These are phyloP conservation scores for Eucalyptus victrix DNA, from an alignment of 345 rosid species.

Conservation along the genomic window DNA sequence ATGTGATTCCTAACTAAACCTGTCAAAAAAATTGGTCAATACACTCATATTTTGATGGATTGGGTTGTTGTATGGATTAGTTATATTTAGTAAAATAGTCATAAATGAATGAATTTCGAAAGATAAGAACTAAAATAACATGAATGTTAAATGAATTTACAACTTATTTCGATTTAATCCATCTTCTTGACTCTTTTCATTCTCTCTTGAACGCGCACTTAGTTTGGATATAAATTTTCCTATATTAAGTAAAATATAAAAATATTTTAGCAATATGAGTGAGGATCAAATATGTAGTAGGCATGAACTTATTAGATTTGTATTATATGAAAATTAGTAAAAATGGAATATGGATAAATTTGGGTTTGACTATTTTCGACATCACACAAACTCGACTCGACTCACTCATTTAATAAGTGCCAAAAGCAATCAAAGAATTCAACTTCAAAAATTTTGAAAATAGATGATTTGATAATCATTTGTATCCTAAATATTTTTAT, in stretches of 20 bases:
- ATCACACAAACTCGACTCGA: rapidly evolving
- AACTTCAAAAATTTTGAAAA: neutral
- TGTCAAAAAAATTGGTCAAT: neutral
- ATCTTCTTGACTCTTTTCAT: too few relatives aligned
- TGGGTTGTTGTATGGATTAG: too few relatives aligned
- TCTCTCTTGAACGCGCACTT: neutral
- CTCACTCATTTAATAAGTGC: too few relatives aligned
- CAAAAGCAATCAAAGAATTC: neutral
- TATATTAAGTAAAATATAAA: neutral
- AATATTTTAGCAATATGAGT: neutral
- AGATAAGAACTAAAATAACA: neutral
- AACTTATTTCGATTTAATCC: neutral
- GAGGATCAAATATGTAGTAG: rapidly evolving
- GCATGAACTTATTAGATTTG: neutral
- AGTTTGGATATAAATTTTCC: neutral
- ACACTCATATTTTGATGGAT: neutral
- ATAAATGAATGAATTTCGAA: too few relatives aligned
- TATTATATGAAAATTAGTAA: too few relatives aligned
- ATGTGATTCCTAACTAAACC: neutral
- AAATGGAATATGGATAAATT: too few relatives aligned
- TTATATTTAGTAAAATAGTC: too few relatives aligned
- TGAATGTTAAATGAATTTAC: too few relatives aligned
- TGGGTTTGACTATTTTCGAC: rapidly evolving
- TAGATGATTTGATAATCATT: too few relatives aligned
- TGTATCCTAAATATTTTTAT: too few relatives aligned